Evolutionary conservation across 805 yeast species (phyloP).

Genomic region (Ogataea trehalophila): DNA sequence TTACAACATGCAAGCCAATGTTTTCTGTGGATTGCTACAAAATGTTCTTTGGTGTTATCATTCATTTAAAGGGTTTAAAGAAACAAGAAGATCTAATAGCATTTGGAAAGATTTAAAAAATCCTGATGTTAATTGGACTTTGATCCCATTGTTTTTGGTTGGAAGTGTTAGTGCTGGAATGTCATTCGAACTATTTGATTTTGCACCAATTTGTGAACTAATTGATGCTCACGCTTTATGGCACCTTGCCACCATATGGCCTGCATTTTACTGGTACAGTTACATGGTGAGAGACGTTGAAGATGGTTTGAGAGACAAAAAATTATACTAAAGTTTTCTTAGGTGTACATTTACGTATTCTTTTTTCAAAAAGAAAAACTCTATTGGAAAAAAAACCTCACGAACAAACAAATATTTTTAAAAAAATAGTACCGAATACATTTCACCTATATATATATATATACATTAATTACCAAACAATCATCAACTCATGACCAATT

Average conservation of each 20-base stretch:
- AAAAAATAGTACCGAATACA: too few species aligned
- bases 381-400: too few species aligned
- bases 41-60: conserved; percentile 48
- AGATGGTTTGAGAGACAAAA: conserved; percentile 24
- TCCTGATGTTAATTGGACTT: conserved; percentile 36
- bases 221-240: conserved; percentile 92
- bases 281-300: conserved; percentile 46
- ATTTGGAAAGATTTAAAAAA: conserved; percentile 22
- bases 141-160: conserved; percentile 50
- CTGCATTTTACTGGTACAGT: conserved; percentile 69
- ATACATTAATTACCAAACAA: too few species aligned
- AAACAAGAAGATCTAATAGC: conserved; percentile 11
- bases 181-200: conserved; percentile 89
- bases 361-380: neutral
- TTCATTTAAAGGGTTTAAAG: conserved; percentile 28
- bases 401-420: too few species aligned
- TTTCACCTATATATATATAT: too few species aligned
- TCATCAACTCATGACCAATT: too few species aligned
- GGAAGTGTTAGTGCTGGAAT: conserved; percentile 60
- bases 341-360: conserved; percentile 4
- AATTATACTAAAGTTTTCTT: conserved; percentile 17
- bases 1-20: conserved; percentile 90
- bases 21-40: conserved; percentile 72
- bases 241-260: conserved; percentile 87
- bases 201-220: conserved; percentile 63